Percentiles rank a stretch among this genome's conserved stretches.
Conservation (phyloP, 2,329 filamentous ascomycete genomes). For the Hortaea sp. region DNA sequence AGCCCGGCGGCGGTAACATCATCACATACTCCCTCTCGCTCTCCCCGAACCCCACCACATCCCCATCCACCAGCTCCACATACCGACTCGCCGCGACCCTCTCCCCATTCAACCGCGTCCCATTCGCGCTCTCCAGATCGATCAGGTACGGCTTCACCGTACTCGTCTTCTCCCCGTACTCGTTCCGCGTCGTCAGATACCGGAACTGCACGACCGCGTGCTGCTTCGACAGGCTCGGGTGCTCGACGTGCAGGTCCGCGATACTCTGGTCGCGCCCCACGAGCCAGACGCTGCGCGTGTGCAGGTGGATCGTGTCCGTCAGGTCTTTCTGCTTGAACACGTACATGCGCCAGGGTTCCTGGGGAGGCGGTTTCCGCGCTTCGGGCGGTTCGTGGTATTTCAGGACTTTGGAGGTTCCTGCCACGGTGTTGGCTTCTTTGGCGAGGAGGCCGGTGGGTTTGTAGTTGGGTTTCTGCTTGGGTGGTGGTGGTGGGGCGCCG, state of each 20-base stretch:
- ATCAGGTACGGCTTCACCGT: slow-evolving; percentile 71
- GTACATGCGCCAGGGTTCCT: slow-evolving; percentile 79
- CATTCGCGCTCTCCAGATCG: slow-evolving; percentile 88
- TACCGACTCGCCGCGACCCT: slow-evolving; percentile 66
- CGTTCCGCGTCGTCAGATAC: slow-evolving; percentile 69
- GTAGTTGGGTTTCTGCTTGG: slow-evolving; percentile 85
- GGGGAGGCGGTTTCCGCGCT: slow-evolving; percentile 72
- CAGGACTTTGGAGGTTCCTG: slow-evolving; percentile 65
- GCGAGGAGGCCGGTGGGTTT: slow-evolving; percentile 70
- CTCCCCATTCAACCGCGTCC: slow-evolving; percentile 72
- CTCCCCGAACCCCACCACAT: slow-evolving; percentile 78
- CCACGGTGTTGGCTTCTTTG: slow-evolving; percentile 75
- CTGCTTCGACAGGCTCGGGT: slow-evolving; percentile 89
- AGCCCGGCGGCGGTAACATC: slow-evolving; percentile 52
- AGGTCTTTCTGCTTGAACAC: slow-evolving; percentile 76
- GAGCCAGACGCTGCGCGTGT: slow-evolving; percentile 76
- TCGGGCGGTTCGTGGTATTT: slow-evolving; percentile 96
- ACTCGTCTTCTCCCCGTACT: slow-evolving; percentile 75
- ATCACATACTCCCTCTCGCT: slow-evolving; percentile 93
- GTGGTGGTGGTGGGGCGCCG: slow-evolving; percentile 20
- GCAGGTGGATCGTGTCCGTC: slow-evolving; percentile 70
- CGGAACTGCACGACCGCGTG: slow-evolving; percentile 94
- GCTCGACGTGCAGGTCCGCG: slow-evolving; percentile 74
- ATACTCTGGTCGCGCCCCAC: slow-evolving; percentile 71
- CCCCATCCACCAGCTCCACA: slow-evolving; percentile 77